Percentiles rank a stretch among this genome's conserved stretches.
Conservation (phyloP, 176 grass and related monocot genomes). For the Themeda triandra region DNA sequence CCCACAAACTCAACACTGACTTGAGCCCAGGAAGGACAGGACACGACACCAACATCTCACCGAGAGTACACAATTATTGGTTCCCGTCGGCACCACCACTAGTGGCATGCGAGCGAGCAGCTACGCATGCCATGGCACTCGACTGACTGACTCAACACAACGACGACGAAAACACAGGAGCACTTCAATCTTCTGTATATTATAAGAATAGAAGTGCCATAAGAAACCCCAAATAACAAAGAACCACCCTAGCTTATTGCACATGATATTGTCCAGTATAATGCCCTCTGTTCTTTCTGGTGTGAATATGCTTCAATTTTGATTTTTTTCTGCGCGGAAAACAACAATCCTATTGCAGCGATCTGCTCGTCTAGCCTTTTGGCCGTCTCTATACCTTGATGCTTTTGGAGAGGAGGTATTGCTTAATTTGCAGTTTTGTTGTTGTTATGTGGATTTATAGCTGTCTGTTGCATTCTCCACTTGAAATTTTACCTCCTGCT, state of each 20-base stretch:
- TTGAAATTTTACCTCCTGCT: neutral
- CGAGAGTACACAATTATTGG: too few relatives aligned
- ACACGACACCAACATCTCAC: too few relatives aligned
- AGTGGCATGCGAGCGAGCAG: too few relatives aligned
- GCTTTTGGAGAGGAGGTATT: constrained; percentile 96
- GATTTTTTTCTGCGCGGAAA: constrained; percentile 55
- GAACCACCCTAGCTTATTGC: neutral
- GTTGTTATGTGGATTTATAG: neutral
- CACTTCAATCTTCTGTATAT: neutral
- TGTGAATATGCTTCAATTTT: constrained; percentile 10
- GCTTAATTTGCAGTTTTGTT: constrained; percentile 6
- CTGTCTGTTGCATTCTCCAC: neutral
- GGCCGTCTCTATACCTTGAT: constrained; percentile 95
- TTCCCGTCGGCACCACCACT: too few relatives aligned
- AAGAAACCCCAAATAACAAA: neutral
- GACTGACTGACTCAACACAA: too few relatives aligned
- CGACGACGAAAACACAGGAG: neutral
- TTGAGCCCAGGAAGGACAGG: too few relatives aligned
- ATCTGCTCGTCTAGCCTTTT: constrained; percentile 72
- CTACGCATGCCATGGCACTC: too few relatives aligned
- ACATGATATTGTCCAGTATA: constrained; percentile 14
- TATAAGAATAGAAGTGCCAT: neutral
- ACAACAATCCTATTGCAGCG: constrained; percentile 95
- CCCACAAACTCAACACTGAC: too few relatives aligned
- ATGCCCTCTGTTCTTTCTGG: neutral